phyloP scores from a whole-genome alignment of 495 filamentous ascomycete genomes.

The Penicillium turbatum region DNA sequence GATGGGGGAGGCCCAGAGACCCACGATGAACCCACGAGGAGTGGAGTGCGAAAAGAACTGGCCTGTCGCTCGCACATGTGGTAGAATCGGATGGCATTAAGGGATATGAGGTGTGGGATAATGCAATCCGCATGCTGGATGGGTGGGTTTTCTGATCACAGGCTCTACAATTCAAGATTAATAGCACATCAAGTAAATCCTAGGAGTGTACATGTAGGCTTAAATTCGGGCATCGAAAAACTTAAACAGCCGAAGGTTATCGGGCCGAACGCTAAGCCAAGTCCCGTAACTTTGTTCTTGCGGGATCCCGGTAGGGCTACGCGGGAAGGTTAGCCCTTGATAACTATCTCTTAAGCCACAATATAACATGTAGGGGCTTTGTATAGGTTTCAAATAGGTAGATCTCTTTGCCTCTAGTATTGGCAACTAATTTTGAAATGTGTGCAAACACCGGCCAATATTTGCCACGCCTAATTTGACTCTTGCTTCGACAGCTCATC shows the following conservation, averaged over 20 bases:
- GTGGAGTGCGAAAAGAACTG: not conserved
- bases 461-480: constrained; percentile 4
- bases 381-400: no score
- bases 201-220: no score
- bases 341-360: no score
- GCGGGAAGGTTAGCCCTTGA: not conserved
- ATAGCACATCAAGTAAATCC: not conserved
- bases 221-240: no score
- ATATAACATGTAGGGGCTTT: no score
- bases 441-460: not conserved
- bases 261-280: constrained; percentile 1
- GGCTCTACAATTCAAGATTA: no score
- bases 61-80: not conserved
- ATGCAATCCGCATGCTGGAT: not conserved
- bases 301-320: constrained; percentile 11
- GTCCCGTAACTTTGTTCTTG: not conserved
- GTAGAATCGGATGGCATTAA: not conserved
- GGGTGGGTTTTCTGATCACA: not conserved
- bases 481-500: not conserved
- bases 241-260: not conserved
- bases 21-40: constrained; percentile 6
- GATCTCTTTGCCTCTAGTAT: not conserved
- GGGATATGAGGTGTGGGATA: not conserved
- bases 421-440: not conserved
- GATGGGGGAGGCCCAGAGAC: constrained; percentile 1